Evolutionary conservation across 164 flowering plant species (phyloP), one percentile per base, ranked within the genome.

Genomic region (Stephania yunnanensis): DNA sequence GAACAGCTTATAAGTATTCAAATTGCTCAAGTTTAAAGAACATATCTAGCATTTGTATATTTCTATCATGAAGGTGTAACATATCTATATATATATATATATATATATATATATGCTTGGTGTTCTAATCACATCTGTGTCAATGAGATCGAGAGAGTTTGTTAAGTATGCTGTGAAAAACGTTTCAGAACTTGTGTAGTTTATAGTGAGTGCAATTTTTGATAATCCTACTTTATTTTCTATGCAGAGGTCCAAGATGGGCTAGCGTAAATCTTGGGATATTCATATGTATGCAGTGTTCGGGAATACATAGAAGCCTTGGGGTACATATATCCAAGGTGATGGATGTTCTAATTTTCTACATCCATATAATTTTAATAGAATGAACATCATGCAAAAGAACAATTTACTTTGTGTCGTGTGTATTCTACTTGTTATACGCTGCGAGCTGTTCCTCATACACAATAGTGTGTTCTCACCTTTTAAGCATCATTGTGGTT

Each of bases 211-310:
- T 6, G 8, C 20, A 61, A n/a, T 17, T 50, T 63, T 9, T 72
- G 30, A 22, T 80, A 46, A 48, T 76, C n/a, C n/a, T 75, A 61
- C 9, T 48, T 77, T 65, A 29, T 25, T 65, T 30, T 66, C 36
- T 29, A 65, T 81, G 73, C 84, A 87, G 92, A 77, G 92, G 87
- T 70, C 90, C 92, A 48, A 78, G 92, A 82, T 89, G 91, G 89
- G 89, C 91, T 53, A 87, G 91, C 74, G 89, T 88, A 75, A 89
- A 89, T 78, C 78, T 89, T 22, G 91, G 92, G 55, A 87, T 89
- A 71, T 89, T 89, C 73, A 88, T 89, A 72, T 89, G 92, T 84
- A 86, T 89, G 90, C 87, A 87, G 68, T 89, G 92, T 81, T 89
- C 92, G 46, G 91, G 92, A 65, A 84, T 87, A 68, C 92, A 89